Conservation (phyloP, 495 filamentous ascomycete genomes). For the Evernia prunastri region DNA sequence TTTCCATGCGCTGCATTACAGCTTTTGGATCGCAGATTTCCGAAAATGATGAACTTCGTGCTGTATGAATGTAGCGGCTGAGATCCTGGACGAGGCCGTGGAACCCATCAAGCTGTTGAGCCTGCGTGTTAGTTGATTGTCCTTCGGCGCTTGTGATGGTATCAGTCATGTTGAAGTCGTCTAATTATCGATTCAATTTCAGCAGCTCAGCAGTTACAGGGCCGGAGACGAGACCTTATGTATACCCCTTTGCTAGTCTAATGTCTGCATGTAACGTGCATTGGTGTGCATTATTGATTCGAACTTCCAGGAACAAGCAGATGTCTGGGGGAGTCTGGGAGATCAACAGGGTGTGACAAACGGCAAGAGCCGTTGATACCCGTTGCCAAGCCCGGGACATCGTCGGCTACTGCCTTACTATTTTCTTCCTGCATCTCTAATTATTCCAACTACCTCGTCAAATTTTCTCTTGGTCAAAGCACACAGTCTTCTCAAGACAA, state of each 20-base stretch:
- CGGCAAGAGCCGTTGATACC: not conserved
- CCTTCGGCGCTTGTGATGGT: not conserved
- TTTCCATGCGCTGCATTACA: conserved; percentile 61
- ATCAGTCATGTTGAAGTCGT: not conserved
- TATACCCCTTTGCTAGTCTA: not conserved
- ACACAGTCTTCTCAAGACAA: not conserved
- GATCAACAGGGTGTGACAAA: not conserved
- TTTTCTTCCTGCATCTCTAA: no score
- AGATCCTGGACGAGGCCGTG: conserved; percentile 68
- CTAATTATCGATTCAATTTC: not conserved
- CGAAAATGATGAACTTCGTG: conserved; percentile 69
- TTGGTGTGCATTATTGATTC: not conserved
- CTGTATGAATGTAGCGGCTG: conserved; percentile 63
- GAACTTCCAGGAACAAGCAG: not conserved
- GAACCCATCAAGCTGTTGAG: conserved; percentile 42
- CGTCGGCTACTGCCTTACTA: not conserved
- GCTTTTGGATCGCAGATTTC: conserved; percentile 63
- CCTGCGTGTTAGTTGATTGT: not conserved
- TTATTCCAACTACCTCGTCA: not conserved
- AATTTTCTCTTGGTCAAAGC: not conserved
- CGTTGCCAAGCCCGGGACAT: not conserved
- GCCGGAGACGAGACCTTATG: not conserved
- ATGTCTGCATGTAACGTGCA: not conserved
- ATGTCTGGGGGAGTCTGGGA: not conserved
- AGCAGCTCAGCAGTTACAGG: not conserved